Conservation (phyloP, 2,329 filamentous ascomycete genomes). For the Colletotrichum gloeosporioides region DNA sequence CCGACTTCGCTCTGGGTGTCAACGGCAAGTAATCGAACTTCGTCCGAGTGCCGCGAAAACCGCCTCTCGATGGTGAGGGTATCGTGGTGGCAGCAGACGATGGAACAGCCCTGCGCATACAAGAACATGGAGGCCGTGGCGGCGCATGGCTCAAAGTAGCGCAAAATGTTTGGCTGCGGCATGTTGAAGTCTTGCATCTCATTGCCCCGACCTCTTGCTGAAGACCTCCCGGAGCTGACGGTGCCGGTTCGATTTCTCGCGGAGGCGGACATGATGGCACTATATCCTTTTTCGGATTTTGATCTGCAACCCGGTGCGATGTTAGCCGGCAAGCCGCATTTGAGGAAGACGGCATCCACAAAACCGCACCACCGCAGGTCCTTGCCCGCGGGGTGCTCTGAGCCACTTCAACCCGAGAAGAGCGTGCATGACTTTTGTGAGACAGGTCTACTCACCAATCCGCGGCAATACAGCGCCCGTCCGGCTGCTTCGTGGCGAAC, state of each 20-base stretch:
- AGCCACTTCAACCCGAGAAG: constrained; percentile 23
- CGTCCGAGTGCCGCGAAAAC: constrained; percentile 83
- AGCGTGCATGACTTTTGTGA: constrained; percentile 32
- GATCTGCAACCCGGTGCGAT: constrained; percentile 22
- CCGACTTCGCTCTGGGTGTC: constrained; percentile 91
- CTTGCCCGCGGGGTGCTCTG: neutral
- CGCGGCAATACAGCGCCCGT: constrained; percentile 29
- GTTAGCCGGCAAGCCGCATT: constrained; percentile 31
- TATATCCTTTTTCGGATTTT: constrained; percentile 36
- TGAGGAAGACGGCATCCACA: constrained; percentile 24
- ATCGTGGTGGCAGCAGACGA: constrained; percentile 92
- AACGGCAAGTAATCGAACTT: constrained; percentile 83
- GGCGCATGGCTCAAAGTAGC: constrained; percentile 83
- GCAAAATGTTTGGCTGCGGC: constrained; percentile 53
- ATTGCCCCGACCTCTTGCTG: constrained; percentile 46
- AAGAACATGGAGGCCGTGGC: constrained; percentile 91
- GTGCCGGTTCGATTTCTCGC: constrained; percentile 65
- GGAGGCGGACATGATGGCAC: constrained; percentile 62
- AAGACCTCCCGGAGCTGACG: constrained; percentile 62
- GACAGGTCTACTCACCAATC: constrained; percentile 45
- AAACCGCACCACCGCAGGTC: constrained; percentile 24
- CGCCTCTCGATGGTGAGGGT: constrained; percentile 86
- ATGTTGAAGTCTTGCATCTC: constrained; percentile 60
- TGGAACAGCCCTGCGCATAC: constrained; percentile 81
- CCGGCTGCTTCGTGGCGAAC: constrained; percentile 24